phyloP scores from a whole-genome alignment of 495 filamentous ascomycete species.

The Xylaria longipes region DNA sequence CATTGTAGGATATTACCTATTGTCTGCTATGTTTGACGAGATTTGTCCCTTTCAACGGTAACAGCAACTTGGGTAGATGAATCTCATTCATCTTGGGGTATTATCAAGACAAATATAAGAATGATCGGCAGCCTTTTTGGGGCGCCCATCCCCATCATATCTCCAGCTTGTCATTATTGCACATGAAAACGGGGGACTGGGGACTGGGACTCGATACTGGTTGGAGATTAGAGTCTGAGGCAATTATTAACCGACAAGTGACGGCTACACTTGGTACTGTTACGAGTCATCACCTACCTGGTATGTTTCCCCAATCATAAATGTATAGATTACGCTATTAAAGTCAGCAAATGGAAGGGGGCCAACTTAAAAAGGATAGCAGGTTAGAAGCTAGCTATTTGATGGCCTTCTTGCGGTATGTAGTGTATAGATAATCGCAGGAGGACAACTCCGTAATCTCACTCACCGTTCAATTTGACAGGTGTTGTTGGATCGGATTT shows the following conservation, averaged over 20 bases:
- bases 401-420: neutral
- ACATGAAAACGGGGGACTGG: slow-evolving; percentile 3
- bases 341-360: neutral
- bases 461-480: neutral
- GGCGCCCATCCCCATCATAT: neutral
- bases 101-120: slow-evolving; percentile 8
- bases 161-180: slow-evolving; percentile 8
- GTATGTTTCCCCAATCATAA: neutral
- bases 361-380: neutral
- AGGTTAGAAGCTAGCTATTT: neutral
- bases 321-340: neutral
- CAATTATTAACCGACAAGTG: slow-evolving; percentile 23
- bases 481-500: neutral
- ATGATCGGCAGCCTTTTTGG: slow-evolving; percentile 1
- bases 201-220: neutral
- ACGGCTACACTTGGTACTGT: slow-evolving; percentile 1
- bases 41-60: neutral
- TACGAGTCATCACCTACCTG: neutral
- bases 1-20: neutral
- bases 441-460: neutral
- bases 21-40: slow-evolving; percentile 9
- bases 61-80: slow-evolving; percentile 13
- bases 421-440: neutral
- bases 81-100: neutral
- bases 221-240: slow-evolving; percentile 17